Evolutionary conservation across 805 yeast genomes (phyloP).

Genomic region (Grigorovia jiainica): DNA sequence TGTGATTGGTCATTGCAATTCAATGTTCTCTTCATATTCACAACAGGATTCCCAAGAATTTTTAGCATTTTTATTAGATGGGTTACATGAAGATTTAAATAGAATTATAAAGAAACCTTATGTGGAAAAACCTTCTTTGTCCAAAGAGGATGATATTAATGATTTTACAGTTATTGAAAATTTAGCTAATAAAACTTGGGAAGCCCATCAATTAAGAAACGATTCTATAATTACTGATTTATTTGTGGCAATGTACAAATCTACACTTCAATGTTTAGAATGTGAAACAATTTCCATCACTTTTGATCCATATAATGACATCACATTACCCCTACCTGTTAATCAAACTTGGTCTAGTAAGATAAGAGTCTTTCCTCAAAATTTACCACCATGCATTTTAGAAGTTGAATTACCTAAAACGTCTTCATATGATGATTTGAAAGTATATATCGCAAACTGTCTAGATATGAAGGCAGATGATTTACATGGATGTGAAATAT

Average conservation of each 20-base stretch:
- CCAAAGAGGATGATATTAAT: conserved; percentile 47
- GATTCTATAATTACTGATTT: conserved; percentile 79
- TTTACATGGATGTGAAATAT: conserved; percentile 51
- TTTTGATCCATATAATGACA: conserved; percentile 87
- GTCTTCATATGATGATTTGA: conserved; percentile 54
- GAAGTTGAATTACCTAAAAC: conserved; percentile 68
- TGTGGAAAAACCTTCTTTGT: conserved; percentile 76
- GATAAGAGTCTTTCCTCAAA: conserved; percentile 53
- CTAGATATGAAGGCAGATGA: conserved; percentile 27
- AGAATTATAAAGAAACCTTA: conserved; percentile 75
- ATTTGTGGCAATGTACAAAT: conserved; percentile 84
- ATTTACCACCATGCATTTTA: conserved; percentile 39
- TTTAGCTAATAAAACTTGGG: conserved; percentile 73
- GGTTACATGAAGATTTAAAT: conserved; percentile 87
- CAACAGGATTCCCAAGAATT: conserved; percentile 97
- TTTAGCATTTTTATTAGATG: conserved; percentile 79
- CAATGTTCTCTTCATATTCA: conserved; percentile 75
- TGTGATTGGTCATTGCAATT: conserved; percentile 68
- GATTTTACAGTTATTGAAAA: conserved; percentile 44
- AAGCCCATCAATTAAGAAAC: conserved; percentile 65
- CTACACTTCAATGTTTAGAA: conserved; percentile 79
- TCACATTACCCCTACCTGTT: conserved; percentile 82
- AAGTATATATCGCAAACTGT: conserved; percentile 48
- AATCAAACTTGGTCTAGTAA: conserved; percentile 61
- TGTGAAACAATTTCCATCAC: conserved; percentile 76